These are phyloP conservation scores for Xerocomellus intermedius DNA, from an alignment of 768 basidiomycete species.

Conservation along the genomic window DNA sequence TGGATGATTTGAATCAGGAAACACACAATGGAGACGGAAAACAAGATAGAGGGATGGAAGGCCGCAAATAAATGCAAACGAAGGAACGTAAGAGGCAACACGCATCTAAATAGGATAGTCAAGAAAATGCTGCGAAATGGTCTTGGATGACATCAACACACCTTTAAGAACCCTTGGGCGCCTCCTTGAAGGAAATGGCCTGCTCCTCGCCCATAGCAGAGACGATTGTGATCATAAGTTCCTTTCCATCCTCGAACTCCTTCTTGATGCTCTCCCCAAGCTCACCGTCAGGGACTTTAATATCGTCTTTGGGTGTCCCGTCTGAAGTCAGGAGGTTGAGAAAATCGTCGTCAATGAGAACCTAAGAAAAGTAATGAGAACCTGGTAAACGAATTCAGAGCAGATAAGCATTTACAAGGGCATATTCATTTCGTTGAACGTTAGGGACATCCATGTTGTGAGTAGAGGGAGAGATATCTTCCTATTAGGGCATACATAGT, in stretches of 20 bases:
- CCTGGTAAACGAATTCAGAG: background rate
- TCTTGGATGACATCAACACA: conserved; percentile 1
- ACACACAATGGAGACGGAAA: conserved; percentile 7
- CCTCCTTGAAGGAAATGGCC: conserved; percentile 88
- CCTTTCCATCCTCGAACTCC: conserved; percentile 84
- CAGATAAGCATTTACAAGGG: conserved; percentile 56
- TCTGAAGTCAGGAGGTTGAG: conserved; percentile 90
- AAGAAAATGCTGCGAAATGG: background rate
- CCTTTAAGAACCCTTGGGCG: conserved; percentile 56
- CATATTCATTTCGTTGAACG: conserved; percentile 86
- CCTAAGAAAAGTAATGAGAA: conserved; percentile 37
- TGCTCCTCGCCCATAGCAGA: conserved; percentile 93
- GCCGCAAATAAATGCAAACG: conserved; percentile 19
- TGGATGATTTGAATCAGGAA: conserved; percentile 20
- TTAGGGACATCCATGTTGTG: conserved; percentile 99
- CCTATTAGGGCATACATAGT: conserved; percentile 43
- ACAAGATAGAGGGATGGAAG: conserved; percentile 5
- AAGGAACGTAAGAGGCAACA: conserved; percentile 5
- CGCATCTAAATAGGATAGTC: background rate
- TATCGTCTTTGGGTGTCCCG: conserved; percentile 86
- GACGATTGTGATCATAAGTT: conserved; percentile 82
- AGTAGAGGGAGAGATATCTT: conserved; percentile 94
- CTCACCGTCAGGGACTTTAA: conserved; percentile 85
- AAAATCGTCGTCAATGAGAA: conserved; percentile 92
- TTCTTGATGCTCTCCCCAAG: conserved; percentile 68